These are phyloP conservation scores for Peterozyma xylosa DNA, from an alignment of 805 yeast genomes.

Conservation along the genomic window DNA sequence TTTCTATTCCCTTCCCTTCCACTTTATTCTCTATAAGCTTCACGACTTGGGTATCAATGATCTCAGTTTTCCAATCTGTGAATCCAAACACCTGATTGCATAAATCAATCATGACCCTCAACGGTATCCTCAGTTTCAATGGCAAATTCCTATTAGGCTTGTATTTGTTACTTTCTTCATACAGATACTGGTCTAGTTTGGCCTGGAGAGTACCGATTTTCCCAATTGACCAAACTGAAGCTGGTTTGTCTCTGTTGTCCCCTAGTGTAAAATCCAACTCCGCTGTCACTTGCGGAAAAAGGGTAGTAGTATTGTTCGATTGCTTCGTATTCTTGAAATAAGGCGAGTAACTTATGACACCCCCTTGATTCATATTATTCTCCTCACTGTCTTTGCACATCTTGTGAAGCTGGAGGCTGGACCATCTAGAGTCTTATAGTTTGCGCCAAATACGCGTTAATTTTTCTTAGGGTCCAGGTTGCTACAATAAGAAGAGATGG, in stretches of 20 bases:
- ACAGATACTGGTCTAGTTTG: slow-evolving; percentile 1
- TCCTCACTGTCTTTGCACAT: neutral
- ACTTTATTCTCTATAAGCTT: slow-evolving; percentile 9
- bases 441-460: no score
- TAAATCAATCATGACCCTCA: slow-evolving; percentile 19
- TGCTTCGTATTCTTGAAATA: neutral
- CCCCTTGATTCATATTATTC: neutral
- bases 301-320: neutral
- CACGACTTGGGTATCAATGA: slow-evolving; percentile 17
- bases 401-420: no score
- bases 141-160: neutral
- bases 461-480: no score
- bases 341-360: slow-evolving; percentile 3
- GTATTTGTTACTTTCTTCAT: neutral
- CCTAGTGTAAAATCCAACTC: slow-evolving; percentile 5
- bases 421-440: no score
- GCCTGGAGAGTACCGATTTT: slow-evolving; percentile 6
- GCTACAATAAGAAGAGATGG: no score
- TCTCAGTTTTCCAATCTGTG: slow-evolving; percentile 40
- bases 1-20: slow-evolving; percentile 1
- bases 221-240: slow-evolving; percentile 3
- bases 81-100: slow-evolving; percentile 46
- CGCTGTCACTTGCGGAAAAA: slow-evolving; percentile 5
- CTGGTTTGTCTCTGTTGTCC: slow-evolving; percentile 3
- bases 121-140: slow-evolving; percentile 8